These are phyloP conservation scores for Sporothrix brunneoviolacea DNA, from an alignment of 2,329 filamentous ascomycete genomes.

Conservation along the genomic window DNA sequence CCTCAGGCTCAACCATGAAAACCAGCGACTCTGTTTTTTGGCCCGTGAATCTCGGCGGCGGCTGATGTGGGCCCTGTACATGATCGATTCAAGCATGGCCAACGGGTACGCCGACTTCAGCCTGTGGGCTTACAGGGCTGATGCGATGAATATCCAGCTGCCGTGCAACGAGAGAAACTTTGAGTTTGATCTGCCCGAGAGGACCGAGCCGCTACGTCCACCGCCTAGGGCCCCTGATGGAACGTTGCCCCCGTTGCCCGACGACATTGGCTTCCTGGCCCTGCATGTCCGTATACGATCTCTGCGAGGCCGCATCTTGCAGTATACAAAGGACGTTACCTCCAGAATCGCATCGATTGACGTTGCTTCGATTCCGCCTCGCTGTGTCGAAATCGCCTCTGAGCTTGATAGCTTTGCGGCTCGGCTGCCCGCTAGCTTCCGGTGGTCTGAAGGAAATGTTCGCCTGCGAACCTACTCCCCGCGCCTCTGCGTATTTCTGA, in stretches of 20 bases:
- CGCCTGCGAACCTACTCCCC: slow-evolving; percentile 51
- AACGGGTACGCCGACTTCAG: slow-evolving; percentile 41
- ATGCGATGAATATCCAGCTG: slow-evolving; percentile 37
- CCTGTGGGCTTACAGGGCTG: slow-evolving; percentile 34
- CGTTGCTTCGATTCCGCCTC: slow-evolving; percentile 29
- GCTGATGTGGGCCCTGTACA: slow-evolving; percentile 44
- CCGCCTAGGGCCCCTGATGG: slow-evolving; percentile 36
- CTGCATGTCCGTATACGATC: slow-evolving; percentile 51
- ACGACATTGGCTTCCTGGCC: slow-evolving; percentile 49
- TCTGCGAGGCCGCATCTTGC: slow-evolving; percentile 47
- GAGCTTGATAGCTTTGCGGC: slow-evolving; percentile 45
- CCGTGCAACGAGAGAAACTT: slow-evolving; percentile 46
- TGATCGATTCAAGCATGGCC: slow-evolving; percentile 41
- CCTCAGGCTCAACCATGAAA: slow-evolving; percentile 43
- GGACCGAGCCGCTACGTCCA: slow-evolving; percentile 43
- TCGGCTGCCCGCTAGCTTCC: slow-evolving; percentile 48
- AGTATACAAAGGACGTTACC: slow-evolving; percentile 41
- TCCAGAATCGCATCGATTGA: background rate
- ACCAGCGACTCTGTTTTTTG: slow-evolving; percentile 36
- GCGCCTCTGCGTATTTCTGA: slow-evolving; percentile 50
- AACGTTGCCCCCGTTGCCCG: slow-evolving; percentile 38
- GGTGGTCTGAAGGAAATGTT: slow-evolving; percentile 51
- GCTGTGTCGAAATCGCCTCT: slow-evolving; percentile 41
- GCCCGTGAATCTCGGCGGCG: slow-evolving; percentile 38
- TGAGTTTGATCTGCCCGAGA: slow-evolving; percentile 52